These are phyloP conservation scores for Volvariella surrecta DNA, from an alignment of 1,284 basidiomycete genomes.

Conservation along the genomic window DNA sequence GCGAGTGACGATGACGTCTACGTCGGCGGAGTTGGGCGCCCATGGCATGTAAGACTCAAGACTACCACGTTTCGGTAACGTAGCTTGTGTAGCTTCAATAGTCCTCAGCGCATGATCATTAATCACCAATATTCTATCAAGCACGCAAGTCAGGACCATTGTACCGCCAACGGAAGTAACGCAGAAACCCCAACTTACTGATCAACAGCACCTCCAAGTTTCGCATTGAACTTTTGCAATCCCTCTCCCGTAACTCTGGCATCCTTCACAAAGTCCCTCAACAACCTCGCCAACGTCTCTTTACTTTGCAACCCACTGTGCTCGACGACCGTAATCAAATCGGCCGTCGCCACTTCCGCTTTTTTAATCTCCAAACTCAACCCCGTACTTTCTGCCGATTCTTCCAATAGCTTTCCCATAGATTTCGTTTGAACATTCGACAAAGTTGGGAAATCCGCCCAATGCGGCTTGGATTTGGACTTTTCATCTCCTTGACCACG, in stretches of 20 bases:
- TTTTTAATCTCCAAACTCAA: slow-evolving; percentile 61
- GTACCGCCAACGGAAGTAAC: neutral
- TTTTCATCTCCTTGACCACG: slow-evolving; percentile 3
- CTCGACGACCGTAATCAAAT: slow-evolving; percentile 52
- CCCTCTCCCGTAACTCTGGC: slow-evolving; percentile 51
- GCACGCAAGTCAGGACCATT: slow-evolving; percentile 1
- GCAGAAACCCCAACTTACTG: slow-evolving; percentile 35
- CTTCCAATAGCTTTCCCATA: slow-evolving; percentile 54
- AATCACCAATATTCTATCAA: slow-evolving; percentile 52
- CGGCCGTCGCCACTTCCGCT: slow-evolving; percentile 65
- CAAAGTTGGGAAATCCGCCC: slow-evolving; percentile 53
- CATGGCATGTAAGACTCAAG: slow-evolving; percentile 39
- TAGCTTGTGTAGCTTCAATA: slow-evolving; percentile 42
- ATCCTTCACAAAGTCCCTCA: slow-evolving; percentile 46
- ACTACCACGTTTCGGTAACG: slow-evolving; percentile 25
- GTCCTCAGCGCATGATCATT: slow-evolving; percentile 59
- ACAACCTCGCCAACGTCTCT: slow-evolving; percentile 42
- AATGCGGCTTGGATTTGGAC: slow-evolving; percentile 13
- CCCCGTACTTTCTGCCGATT: slow-evolving; percentile 43
- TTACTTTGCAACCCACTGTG: slow-evolving; percentile 50
- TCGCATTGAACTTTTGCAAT: slow-evolving; percentile 50
- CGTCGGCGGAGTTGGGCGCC: slow-evolving; percentile 22
- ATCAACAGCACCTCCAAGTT: slow-evolving; percentile 60
- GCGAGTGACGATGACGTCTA: slow-evolving; percentile 31
- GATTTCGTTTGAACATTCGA: slow-evolving; percentile 48